Base-by-base conservation (phyloP, 2,329 filamentous ascomycete genomes). In the Colletotrichum eremochloae region DNA sequence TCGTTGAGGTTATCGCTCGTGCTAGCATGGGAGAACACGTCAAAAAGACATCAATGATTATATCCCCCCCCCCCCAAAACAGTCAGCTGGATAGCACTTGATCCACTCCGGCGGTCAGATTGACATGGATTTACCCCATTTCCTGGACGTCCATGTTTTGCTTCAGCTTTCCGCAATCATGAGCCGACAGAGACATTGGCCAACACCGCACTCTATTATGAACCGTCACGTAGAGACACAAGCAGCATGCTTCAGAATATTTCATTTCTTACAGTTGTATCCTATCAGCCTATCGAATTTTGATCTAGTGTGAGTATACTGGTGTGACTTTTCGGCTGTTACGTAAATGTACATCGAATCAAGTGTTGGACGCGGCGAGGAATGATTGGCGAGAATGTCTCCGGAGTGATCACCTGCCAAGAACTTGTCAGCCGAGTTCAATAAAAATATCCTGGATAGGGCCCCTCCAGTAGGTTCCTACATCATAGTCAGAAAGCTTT, bases 271-370 rank as follows among this genome's bases (percentile, higher is more conserved):
- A 56, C 33, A 36, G 1, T 33, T n/a, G 2, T 38, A 6, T n/a
- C 36, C 18, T 5, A n/a, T n/a, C 31, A 2, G 14, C 4, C 18
- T 38, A n/a, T 12, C 3, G 8, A n/a, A 5, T 4, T 15, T 6
- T 38, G 4, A 5, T 14, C 20, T 1, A 2, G 18, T 1, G 53
- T 14, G 31, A 38, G 4, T 6, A 38, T 29, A 1, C 29, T 46
- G 24, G 18, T 18, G 3, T n/a, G 15, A 12, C 7, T 15, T 44
- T 15, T 40, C n/a, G 31, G 20, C 3, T 2, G 11, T 42, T 42
- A 70, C 3, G 62, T 5, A 38, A 73, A 73, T 7, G 67, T 44
- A 36, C 33, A 57, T 24, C 62, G 67, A n/a, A 73, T 71, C 33
- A 73, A 48, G 24, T 48, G 62, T 31, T 70, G 67, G 12, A 58